Conservation (phyloP, 2,329 filamentous ascomycete species). For the Arthrobotrys conoides region DNA sequence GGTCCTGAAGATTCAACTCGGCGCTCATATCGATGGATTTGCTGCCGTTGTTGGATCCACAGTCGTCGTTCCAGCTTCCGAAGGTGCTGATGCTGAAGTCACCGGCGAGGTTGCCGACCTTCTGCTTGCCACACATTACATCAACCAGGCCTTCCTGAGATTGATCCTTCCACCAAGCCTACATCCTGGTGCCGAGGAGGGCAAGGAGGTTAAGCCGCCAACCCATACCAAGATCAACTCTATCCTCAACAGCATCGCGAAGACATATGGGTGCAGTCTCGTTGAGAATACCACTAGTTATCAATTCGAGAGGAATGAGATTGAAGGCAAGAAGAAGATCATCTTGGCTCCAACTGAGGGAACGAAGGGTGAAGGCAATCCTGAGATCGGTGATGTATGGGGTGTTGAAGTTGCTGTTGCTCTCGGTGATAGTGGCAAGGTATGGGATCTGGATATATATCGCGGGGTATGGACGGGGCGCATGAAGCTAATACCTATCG, state of each 20-base stretch:
- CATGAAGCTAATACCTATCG: slow-evolving; percentile 13
- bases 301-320: slow-evolving; percentile 96
- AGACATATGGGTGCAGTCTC: slow-evolving; percentile 89
- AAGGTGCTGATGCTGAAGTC: slow-evolving; percentile 74
- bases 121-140: slow-evolving; percentile 90
- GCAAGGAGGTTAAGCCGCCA: slow-evolving; percentile 75
- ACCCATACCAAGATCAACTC: slow-evolving; percentile 88
- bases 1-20: slow-evolving; percentile 96
- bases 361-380: slow-evolving; percentile 84
- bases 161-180: slow-evolving; percentile 93
- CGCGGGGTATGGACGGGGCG: neutral
- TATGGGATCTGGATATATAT: slow-evolving; percentile 15
- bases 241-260: slow-evolving; percentile 90
- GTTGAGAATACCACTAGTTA: slow-evolving; percentile 99
- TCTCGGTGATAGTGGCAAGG: slow-evolving; percentile 72
- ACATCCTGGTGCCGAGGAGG: slow-evolving; percentile 70
- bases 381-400: slow-evolving; percentile 95
- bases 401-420: slow-evolving; percentile 96
- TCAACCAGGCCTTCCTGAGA: slow-evolving; percentile 92
- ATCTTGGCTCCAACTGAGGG: slow-evolving; percentile 89
- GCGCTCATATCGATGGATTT: slow-evolving; percentile 97
- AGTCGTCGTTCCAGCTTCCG: slow-evolving; percentile 78
- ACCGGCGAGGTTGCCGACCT: slow-evolving; percentile 87
- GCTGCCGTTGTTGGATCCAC: slow-evolving; percentile 97
- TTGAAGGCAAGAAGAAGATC: slow-evolving; percentile 98